Evolutionary conservation across 2,329 filamentous ascomycete species (phyloP).

Genomic region (Colletotrichum euphorbiae): DNA sequence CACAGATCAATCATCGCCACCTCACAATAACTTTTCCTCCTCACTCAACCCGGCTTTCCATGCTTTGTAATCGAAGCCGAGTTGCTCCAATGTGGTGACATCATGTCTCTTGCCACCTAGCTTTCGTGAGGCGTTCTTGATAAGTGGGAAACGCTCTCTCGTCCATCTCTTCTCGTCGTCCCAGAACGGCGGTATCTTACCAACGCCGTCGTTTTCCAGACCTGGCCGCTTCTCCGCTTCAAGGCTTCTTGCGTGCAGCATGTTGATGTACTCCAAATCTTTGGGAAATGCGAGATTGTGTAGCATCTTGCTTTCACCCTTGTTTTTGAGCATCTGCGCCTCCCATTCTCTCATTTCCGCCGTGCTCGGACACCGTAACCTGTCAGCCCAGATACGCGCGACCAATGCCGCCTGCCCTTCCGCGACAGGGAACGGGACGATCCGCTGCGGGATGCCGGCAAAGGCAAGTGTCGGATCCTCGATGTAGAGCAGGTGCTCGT

Average conservation of each 20-base stretch:
- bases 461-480: constrained; percentile 75
- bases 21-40: constrained; percentile 21
- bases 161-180: constrained; percentile 53
- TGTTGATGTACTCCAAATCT: constrained; percentile 71
- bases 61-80: constrained; percentile 53
- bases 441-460: constrained; percentile 72
- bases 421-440: constrained; percentile 78
- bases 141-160: constrained; percentile 53
- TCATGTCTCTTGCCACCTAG: constrained; percentile 50
- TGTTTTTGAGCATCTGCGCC: constrained; percentile 60
- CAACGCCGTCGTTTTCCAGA: constrained; percentile 51
- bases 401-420: constrained; percentile 77
- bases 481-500: constrained; percentile 76
- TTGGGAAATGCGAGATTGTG: constrained; percentile 60
- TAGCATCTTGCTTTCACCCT: constrained; percentile 54
- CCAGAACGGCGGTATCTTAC: constrained; percentile 55
- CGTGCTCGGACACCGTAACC: constrained; percentile 65
- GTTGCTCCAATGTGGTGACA: constrained; percentile 60
- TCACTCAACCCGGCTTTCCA: constrained; percentile 43
- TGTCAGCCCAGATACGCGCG: constrained; percentile 73
- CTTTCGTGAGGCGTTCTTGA: constrained; percentile 53
- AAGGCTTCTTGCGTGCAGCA: constrained; percentile 61
- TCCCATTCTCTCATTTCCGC: constrained; percentile 74
- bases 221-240: constrained; percentile 47
- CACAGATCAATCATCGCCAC: too few species aligned